Conservation (phyloP, 805 yeast genomes). For the Schwanniomyces sp. region DNA sequence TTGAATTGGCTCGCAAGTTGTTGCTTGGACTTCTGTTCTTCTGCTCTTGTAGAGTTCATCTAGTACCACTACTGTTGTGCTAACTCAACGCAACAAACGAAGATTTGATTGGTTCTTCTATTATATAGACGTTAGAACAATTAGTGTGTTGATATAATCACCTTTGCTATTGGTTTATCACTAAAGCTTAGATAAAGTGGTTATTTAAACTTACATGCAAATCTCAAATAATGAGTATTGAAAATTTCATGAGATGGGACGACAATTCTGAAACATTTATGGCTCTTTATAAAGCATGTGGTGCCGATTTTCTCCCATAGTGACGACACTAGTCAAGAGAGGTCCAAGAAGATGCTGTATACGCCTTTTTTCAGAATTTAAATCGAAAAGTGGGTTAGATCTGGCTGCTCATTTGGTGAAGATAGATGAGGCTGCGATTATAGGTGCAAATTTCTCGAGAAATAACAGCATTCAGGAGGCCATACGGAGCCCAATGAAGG, state of each 20-base stretch:
- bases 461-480: not conserved
- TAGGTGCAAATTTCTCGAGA: not conserved
- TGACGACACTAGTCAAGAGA: not conserved
- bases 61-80: too few relatives aligned
- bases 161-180: not conserved
- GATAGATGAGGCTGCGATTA: not conserved
- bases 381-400: not conserved
- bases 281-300: not conserved
- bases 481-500: not conserved
- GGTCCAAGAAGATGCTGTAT: not conserved
- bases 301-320: not conserved
- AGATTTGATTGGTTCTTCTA: not conserved
- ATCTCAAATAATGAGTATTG: not conserved
- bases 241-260: not conserved
- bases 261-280: not conserved
- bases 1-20: slow-evolving; percentile 66
- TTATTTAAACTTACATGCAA: not conserved
- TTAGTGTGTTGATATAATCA: not conserved
- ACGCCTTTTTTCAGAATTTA: not conserved
- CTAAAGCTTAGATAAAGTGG: too few relatives aligned
- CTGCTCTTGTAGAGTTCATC: slow-evolving; percentile 7
- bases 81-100: not conserved
- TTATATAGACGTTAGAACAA: not conserved
- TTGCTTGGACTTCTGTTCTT: slow-evolving; percentile 44
- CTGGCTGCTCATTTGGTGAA: not conserved